Base-by-base conservation (phyloP, 495 filamentous ascomycete species). In the Sphaerosporella brunnea region DNA sequence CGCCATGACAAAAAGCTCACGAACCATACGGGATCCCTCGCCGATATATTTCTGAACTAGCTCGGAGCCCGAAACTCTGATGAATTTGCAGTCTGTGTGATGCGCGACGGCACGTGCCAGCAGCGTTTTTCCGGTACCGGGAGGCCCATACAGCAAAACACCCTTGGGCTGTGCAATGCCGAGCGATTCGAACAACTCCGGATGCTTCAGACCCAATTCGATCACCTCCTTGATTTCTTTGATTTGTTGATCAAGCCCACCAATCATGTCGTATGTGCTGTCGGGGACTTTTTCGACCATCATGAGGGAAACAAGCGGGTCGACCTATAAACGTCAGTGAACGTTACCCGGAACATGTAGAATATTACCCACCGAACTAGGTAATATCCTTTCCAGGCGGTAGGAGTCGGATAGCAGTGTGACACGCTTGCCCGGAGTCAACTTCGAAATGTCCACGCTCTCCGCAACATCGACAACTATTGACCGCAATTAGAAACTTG, bases 181-280 rank as follows among this genome's bases (percentile, higher is more conserved):
- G 49, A 99, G 78, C 21, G 86, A 93, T 69, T 99, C 90, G 66
- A 99, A 99, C 41, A 99, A 73, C 65, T 99, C 90, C 2, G 90
- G 90, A 62, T 99, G 90, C 69, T 96, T 93, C 48, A 99, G 73
- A 46, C 90, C 90, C 25, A 99, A 81, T 68, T 99, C 90, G 64
- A 99, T 96, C 46, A 99, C 90, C 64, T 99, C 90, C 68, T 99
- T 99, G 70, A 99, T 99, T 66, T 99, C 92, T 70, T 99, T 96
- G 69, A 99, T 96, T 61, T 99, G 90, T 62, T 99, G 92, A 56
- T 96, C 92, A 38, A 99, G 71, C 51, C 90, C 90, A 64, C 90
- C 90, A 58, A 99, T 99, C 90, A 99, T 99, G 68, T 99, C 90
- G 70, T 99, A 99, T 61, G 90, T 99, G 68, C 85, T 93, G 69